Evolutionary conservation across 1,284 basidiomycete species (phyloP).

Genomic region (Cutaneotrichosporon cutaneum): DNA sequence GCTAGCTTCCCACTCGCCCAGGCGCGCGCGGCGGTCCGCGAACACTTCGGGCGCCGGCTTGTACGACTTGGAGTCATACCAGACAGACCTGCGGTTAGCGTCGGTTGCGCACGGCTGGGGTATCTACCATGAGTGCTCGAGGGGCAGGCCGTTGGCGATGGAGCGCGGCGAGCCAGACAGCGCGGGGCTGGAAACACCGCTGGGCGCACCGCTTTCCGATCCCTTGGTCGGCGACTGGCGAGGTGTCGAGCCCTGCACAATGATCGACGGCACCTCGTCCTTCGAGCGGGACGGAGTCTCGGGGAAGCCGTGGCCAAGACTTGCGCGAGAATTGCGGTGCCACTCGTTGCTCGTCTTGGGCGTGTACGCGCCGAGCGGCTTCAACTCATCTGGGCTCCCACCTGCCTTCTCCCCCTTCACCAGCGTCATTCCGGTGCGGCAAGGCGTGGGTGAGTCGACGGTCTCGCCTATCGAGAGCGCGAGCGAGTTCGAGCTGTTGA

Average conservation of each 20-base stretch:
- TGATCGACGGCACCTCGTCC: conserved; percentile 22
- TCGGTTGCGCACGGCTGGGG: too few species aligned
- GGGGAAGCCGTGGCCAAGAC: conserved; percentile 15
- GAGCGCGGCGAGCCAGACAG: not conserved
- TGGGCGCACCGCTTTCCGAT: not conserved
- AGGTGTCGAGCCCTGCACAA: conserved; percentile 33
- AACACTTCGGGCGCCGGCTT: conserved; percentile 59
- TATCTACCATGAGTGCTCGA: conserved; percentile 76
- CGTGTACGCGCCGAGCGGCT: not conserved
- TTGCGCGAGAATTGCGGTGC: conserved; percentile 1
- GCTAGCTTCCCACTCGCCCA: conserved; percentile 61
- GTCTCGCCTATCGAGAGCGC: not conserved
- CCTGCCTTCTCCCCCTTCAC: not conserved
- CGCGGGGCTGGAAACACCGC: not conserved
- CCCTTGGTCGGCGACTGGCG: not conserved
- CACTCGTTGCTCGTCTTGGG: not conserved
- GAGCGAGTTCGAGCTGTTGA: not conserved
- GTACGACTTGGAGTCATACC: conserved; percentile 79
- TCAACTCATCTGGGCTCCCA: not conserved
- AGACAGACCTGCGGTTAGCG: conserved; percentile 68
- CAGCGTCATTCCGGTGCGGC: not conserved
- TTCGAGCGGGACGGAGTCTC: conserved; percentile 8
- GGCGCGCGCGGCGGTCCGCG: conserved; percentile 24
- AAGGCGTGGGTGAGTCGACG: not conserved
- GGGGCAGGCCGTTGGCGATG: conserved; percentile 63